Conservation (phyloP, 306 rosid genomes). For the Inga laurina region DNA sequence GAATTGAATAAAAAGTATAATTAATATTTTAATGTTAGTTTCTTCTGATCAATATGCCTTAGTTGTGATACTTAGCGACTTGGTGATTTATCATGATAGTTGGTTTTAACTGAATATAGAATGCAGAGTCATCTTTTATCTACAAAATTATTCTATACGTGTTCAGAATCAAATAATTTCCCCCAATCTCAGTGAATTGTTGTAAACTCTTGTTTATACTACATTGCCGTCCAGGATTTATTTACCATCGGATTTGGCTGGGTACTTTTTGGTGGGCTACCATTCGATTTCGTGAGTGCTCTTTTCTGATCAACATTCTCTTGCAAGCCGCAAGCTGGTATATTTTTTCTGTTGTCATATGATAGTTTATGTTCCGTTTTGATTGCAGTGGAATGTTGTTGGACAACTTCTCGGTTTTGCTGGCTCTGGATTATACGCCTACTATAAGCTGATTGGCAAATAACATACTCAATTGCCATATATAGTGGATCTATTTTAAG, state of each 20-base stretch:
- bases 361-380: conserved; percentile 18
- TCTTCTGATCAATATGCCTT: not conserved
- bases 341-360: not conserved
- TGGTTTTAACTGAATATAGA: conserved; percentile 9
- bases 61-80: not conserved
- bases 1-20: not conserved
- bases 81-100: not conserved
- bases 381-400: conserved; percentile 71
- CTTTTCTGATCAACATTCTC: not conserved
- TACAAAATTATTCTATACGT: not conserved
- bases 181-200: not conserved
- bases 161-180: not conserved
- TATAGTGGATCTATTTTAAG: conserved; percentile 22
- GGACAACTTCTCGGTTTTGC: conserved; percentile 83
- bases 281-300: conserved; percentile 56
- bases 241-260: conserved; percentile 94
- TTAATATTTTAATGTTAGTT: not conserved
- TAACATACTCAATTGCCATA: conserved; percentile 31
- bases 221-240: conserved; percentile 58
- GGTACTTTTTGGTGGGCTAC: conserved; percentile 91
- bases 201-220: conserved; percentile 19
- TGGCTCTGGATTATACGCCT: conserved; percentile 90
- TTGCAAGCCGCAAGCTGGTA: conserved; percentile 7
- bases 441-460: conserved; percentile 79
- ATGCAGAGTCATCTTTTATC: conserved; percentile 2